Evolutionary conservation across 1,139 yeast species (phyloP), one percentile per base, ranked within the genome.

Genomic region (Debaryomyces sp.): DNA sequence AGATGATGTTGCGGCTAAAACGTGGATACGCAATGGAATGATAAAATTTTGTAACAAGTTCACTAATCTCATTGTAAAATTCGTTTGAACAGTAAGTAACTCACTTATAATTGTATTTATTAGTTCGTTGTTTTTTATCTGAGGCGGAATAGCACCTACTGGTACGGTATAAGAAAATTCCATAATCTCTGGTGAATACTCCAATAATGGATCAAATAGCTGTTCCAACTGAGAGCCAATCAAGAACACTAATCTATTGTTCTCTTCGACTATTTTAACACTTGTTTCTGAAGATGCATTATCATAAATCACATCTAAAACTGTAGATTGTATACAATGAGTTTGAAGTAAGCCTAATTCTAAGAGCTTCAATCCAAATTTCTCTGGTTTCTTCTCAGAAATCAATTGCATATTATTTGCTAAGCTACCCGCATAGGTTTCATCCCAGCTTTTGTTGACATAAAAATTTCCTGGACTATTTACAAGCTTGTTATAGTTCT

Each of bases 161-260:
- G 89, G 88, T 0, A 84, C 81, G 29, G 62, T 73, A 60, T 92
- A 92, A 1, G 80, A 73, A 47, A 80, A 75, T 53, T 87, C 91
- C 44, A 96, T 81, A 33, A 85, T 83, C 64, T 92, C 97, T 0
- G 98, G 98, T 0, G 96, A 88, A 63, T 92, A 92, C 64, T 92
- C 97, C 7, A 89, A 78, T 45, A 91, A 68, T 0, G 97, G 97
- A 60, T 92, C 96, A 66, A 92, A 92, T 36, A 92, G 68, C 57
- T 88, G 95, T 55, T 91, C 97, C 44, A 90, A 71, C 64, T 92
- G 97, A 43, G 85, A 85, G 0, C 98, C 98, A 23, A 92, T 67
- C 38, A 86, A 63, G 52, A 78, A 85, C 0, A 91, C 97, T 27
- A 92, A 65, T 50, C 76, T 81, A 59, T 92, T 90, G 63, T 90